Base-by-base conservation (phyloP, 441 rosid species). In the Corymbia citriodora region DNA sequence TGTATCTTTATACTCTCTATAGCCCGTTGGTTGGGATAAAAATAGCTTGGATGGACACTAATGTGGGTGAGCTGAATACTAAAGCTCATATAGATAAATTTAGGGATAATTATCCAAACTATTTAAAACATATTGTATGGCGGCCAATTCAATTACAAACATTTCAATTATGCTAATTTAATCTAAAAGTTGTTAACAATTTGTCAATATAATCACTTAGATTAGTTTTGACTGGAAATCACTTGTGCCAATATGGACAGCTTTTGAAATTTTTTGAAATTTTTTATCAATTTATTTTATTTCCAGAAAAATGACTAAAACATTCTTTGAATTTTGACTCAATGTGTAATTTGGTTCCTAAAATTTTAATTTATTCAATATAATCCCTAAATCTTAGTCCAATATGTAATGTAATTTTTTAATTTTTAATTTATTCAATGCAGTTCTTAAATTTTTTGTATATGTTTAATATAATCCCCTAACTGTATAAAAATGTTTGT, bases 181-280 rank as follows among this genome's bases (percentile, higher is more conserved):
- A 3, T 65, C 0, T n/a, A 29, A n/a, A n/a, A 15, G 15, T 0
- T 0, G n/a, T 65, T 4, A 6, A 65, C 0, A 1, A 15, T 31
- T n/a, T 16, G 0, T 0, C 11, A 65, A 16, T 65, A 8, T 31
- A n/a, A 31, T 16, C 9, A 0, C 7, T 2, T 0, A 19, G 18
- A 16, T 65, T 2, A 65, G 16, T 65, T n/a, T 65, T 65, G 0
- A 15, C 4, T 31, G 2, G 16, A n/a, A 65, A 31, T 65, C 6
- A n/a, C 1, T 2, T 0, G 15, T 1, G 3, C 1, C 0, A 0
- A 59, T 0, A 9, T 59, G 1, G 10, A 59, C 5, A 63, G 0
- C 7, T 63, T 29, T 63, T 29, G 2, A n/a, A 0, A 14, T 15
- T n/a, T n/a, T 63, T 65, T 65, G 14, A 7, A n/a, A 7, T 3